Evolutionary conservation across 352 stramenopile genomes (phyloP), one percentile per base, ranked within the genome.

Genomic region (Globisporangium recalcitrans): DNA sequence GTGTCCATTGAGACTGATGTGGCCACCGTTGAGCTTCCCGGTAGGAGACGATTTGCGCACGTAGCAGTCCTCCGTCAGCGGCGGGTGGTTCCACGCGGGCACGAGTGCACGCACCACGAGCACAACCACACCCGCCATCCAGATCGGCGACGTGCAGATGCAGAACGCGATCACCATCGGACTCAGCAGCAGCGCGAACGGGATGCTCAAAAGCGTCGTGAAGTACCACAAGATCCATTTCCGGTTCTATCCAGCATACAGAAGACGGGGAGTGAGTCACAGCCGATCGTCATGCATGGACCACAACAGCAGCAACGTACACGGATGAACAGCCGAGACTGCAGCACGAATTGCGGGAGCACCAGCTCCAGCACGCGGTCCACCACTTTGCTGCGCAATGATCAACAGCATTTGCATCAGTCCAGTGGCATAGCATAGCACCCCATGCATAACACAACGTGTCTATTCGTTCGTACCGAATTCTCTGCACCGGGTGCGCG

Each of bases 141-240:
- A 93, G 58, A 93, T 82, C 10, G 84, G 84, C 38, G 84, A 90
- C 38, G 80, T 90, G 65, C 73, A 91, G 58, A 93, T 88, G 51
- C 66, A 77, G 54, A 91, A 67, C 29, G 84, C 82, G 54, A 93
- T 93, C 38, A 88, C 40, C 73, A 93, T 87, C 16, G 84, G 84
- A 58, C 84, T 90, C 59, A 88, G 59, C 10, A 91, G 60, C 69
- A 91, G 72, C 36, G 78, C 75, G 42, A 91, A 81, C n/a, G 84
- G 84, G 52, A 91, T 74, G 69, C 76, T 88, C 24, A 93, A 61
- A 42, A 85, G 64, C 14, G 77, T 70, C 19, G 83, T 90, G 32
- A 85, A 70, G 71, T 88, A 83, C 81, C 74, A 89, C 29, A 88
- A 65, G 48, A 88, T 54, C 81, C 79, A 89, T 13, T 67, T 65